phyloP scores from a whole-genome alignment of 2,329 filamentous ascomycete genomes.

The Botryotinia calthae region DNA sequence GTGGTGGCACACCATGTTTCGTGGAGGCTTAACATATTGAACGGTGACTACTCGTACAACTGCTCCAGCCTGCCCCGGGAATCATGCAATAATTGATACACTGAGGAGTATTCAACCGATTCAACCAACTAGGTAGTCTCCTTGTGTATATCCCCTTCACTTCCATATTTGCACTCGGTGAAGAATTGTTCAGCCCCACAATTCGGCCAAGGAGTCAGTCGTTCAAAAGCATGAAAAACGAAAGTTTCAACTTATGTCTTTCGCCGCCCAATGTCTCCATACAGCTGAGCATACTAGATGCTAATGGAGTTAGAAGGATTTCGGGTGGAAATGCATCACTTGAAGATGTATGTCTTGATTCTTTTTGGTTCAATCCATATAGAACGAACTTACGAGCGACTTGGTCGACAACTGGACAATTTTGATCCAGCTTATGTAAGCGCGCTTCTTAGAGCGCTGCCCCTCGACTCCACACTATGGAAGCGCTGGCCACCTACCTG shows the following conservation, averaged over 20 bases:
- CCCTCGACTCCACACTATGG: background rate
- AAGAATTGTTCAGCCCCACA: background rate
- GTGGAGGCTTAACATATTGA: background rate
- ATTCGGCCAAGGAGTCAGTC: background rate
- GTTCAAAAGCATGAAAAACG: background rate
- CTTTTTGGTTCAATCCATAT: background rate
- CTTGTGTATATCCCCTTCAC: background rate
- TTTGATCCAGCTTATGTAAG: background rate
- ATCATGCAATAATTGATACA: background rate
- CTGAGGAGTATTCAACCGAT: background rate
- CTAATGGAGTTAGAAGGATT: background rate
- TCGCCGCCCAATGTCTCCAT: background rate
- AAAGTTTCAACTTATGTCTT: background rate
- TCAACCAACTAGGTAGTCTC: background rate
- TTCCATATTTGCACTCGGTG: slow-evolving; percentile 1
- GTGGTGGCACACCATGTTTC: background rate
- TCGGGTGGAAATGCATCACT: background rate
- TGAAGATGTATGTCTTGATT: background rate
- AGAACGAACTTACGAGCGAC: background rate
- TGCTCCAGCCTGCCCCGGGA: no score
- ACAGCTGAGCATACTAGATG: no score
- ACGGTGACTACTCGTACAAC: background rate
- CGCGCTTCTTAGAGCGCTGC: background rate
- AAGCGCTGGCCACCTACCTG: background rate
- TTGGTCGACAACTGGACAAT: background rate